Percentiles rank a stretch among this genome's conserved stretches.
Conservation (phyloP, 164 flowering plant species). For the Kingdonia uniflora region DNA sequence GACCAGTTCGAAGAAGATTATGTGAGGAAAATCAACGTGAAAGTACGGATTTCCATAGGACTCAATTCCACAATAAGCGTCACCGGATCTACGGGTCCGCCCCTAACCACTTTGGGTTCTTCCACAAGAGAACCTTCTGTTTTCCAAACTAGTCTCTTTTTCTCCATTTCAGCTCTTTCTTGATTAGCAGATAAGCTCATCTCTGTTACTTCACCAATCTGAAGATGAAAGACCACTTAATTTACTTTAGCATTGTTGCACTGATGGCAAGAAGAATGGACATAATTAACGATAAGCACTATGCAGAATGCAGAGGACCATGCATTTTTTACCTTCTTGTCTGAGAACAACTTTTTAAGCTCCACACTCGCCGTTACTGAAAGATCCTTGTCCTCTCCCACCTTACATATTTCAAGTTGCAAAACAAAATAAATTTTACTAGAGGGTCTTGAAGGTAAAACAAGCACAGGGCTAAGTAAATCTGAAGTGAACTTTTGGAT, state of each 20-base stretch:
- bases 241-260: too few relatives aligned
- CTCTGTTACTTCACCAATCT: constrained; percentile 65
- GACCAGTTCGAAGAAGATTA: too few relatives aligned
- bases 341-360: constrained; percentile 60
- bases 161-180: constrained; percentile 72
- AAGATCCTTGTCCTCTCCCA: constrained; percentile 70
- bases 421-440: background rate
- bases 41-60: constrained; percentile 93
- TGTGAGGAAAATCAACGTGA: too few relatives aligned
- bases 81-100: constrained; percentile 58
- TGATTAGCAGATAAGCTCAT: constrained; percentile 82
- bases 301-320: too few relatives aligned
- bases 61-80: constrained; percentile 55
- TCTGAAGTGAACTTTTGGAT: background rate
- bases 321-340: constrained; percentile 62
- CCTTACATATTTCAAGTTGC: constrained; percentile 13
- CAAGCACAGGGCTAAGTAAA: background rate
- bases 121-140: constrained; percentile 34
- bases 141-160: constrained; percentile 67
- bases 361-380: constrained; percentile 56
- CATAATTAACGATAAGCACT: too few relatives aligned
- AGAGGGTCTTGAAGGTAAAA: background rate
- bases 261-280: too few relatives aligned
- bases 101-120: constrained; percentile 32
- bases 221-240: constrained; percentile 18